Evolutionary conservation across 441 rosid species (phyloP).

Genomic region (Euphorbia celastroides): DNA sequence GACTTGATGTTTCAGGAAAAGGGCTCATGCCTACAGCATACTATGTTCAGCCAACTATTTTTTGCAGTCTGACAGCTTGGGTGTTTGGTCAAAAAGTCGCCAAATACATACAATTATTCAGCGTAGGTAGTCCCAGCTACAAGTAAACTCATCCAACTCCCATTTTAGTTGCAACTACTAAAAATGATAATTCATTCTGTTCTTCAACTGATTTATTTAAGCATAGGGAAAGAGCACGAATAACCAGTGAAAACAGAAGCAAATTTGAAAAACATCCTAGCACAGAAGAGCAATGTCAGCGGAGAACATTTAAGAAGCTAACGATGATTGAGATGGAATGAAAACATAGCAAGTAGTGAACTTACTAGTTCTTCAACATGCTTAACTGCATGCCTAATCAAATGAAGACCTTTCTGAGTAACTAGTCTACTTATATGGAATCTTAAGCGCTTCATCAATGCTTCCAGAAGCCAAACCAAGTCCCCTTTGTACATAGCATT

Average conservation of each 20-base stretch:
- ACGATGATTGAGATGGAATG: background rate
- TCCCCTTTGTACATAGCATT: slow-evolving; percentile 43
- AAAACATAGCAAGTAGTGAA: slow-evolving; percentile 9
- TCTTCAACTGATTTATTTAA: background rate
- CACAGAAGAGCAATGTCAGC: background rate
- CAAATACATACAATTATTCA: background rate
- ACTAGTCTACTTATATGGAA: slow-evolving; percentile 47
- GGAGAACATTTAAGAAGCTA: background rate
- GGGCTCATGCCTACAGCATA: background rate
- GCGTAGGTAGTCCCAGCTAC: background rate
- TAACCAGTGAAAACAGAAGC: background rate
- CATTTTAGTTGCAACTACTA: background rate
- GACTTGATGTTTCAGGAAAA: background rate
- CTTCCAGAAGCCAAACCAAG: slow-evolving; percentile 39
- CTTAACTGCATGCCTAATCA: slow-evolving; percentile 48
- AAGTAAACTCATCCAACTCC: background rate
- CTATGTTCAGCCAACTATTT: background rate
- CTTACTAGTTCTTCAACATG: slow-evolving; percentile 40
- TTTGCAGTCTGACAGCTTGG: background rate
- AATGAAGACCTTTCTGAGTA: slow-evolving; percentile 60
- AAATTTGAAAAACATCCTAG: background rate
- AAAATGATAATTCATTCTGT: background rate
- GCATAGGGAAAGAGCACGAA: background rate
- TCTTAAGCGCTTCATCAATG: slow-evolving; percentile 20
- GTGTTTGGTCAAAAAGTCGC: background rate